Conservation (phyloP, 768 basidiomycete species). For the Calocera viscosa region DNA sequence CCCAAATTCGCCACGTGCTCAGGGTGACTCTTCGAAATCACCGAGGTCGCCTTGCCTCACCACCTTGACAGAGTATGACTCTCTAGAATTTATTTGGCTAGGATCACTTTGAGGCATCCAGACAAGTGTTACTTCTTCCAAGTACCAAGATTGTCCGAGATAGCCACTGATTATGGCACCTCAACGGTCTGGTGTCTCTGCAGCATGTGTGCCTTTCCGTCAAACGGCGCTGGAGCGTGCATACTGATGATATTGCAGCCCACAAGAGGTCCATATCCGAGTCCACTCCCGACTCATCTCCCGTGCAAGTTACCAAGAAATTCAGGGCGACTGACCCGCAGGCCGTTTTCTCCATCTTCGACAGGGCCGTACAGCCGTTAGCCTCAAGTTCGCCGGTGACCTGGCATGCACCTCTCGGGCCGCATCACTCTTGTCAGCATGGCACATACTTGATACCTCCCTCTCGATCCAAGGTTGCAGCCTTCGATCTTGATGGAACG, state of each 20-base stretch:
- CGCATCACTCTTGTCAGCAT: slow-evolving; percentile 27
- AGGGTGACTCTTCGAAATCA: background rate
- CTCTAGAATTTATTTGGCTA: no score
- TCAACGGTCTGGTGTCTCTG: no score
- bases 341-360: background rate
- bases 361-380: background rate
- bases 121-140: no score
- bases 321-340: background rate
- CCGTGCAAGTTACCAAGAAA: background rate
- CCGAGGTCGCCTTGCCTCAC: no score
- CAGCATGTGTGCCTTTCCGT: background rate
- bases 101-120: no score
- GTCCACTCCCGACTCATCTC: background rate
- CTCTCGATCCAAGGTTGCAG: slow-evolving; percentile 47
- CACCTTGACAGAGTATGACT: no score
- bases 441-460: slow-evolving; percentile 32
- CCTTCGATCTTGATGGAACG: slow-evolving; percentile 82
- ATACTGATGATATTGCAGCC: background rate
- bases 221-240: background rate
- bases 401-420: background rate
- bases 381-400: background rate
- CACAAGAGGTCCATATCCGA: background rate
- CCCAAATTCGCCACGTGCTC: background rate
- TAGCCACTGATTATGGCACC: no score
- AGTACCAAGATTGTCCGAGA: no score